Conservation (phyloP, 345 rosid genomes). For the Hevea brasiliensis region DNA sequence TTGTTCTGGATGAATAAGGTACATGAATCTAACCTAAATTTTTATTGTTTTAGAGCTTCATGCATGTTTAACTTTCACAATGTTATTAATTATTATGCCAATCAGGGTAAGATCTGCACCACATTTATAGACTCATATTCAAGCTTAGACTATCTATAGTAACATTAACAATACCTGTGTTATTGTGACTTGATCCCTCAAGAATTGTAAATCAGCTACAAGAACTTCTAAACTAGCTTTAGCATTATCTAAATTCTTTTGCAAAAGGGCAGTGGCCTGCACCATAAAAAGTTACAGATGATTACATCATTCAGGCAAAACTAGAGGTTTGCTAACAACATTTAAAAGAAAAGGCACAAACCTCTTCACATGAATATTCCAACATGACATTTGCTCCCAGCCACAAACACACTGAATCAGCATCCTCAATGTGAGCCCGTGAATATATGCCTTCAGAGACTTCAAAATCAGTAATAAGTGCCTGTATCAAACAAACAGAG, state of each 20-base stretch:
- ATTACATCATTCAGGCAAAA: slow-evolving; percentile 28
- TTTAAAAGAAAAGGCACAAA: slow-evolving; percentile 26
- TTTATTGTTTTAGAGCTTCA: background rate
- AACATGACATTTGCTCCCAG: slow-evolving; percentile 95
- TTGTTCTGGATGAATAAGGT: background rate
- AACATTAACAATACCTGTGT: slow-evolving; percentile 63
- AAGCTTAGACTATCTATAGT: background rate
- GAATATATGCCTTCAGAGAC: slow-evolving; percentile 96
- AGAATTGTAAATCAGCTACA: slow-evolving; percentile 77
- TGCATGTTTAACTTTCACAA: background rate
- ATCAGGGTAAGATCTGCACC: background rate
- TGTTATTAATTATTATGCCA: background rate
- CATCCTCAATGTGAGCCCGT: slow-evolving; percentile 62
- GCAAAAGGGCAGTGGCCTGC: slow-evolving; percentile 71
- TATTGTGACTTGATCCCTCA: slow-evolving; percentile 93
- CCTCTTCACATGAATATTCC: slow-evolving; percentile 93
- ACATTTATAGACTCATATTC: background rate
- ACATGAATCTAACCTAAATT: background rate
- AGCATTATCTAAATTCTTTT: slow-evolving; percentile 87
- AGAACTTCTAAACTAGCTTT: slow-evolving; percentile 95
- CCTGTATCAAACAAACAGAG: slow-evolving; percentile 32
- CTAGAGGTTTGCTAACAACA: slow-evolving; percentile 7
- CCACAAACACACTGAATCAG: slow-evolving; percentile 88
- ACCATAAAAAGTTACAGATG: slow-evolving; percentile 22
- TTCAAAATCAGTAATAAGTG: slow-evolving; percentile 85